These are phyloP conservation scores for Escallonia rubra DNA, from an alignment of 129 eudicot species.

Conservation along the genomic window DNA sequence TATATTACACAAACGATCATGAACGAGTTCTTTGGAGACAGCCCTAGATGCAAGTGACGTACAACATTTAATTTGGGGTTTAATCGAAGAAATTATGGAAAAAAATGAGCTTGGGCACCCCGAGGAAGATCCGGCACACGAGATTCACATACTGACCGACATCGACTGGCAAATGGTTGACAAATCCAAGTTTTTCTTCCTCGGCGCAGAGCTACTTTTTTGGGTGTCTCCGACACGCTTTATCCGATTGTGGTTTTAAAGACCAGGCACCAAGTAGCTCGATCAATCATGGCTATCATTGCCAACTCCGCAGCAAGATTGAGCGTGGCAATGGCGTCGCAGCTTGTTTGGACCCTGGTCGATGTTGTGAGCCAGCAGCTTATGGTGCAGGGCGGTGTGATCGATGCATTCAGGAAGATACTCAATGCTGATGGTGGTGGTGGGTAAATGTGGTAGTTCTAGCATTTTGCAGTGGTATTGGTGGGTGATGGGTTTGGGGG, in stretches of 20 bases:
- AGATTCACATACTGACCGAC: conserved; percentile 81
- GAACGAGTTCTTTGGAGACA: too few relatives aligned
- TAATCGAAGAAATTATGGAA: too few relatives aligned
- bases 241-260: conserved; percentile 86
- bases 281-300: conserved; percentile 46
- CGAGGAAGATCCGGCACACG: conserved; percentile 59
- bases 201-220: conserved; percentile 79
- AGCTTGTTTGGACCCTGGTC: conserved; percentile 86
- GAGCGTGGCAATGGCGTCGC: conserved; percentile 82
- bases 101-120: conserved; percentile 72
- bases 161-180: conserved; percentile 91
- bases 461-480: too few relatives aligned
- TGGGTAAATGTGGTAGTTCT: too few relatives aligned
- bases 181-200: conserved; percentile 74
- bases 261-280: conserved; percentile 72
- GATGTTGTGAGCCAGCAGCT: conserved; percentile 93
- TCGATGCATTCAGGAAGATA: neutral
- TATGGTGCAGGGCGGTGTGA: conserved; percentile 70
- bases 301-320: conserved; percentile 82
- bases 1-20: too few relatives aligned
- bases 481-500: too few relatives aligned
- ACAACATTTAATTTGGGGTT: too few relatives aligned
- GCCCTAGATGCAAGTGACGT: too few relatives aligned
- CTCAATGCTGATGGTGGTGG: too few relatives aligned
- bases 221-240: conserved; percentile 63